Evolutionary conservation across 208 protist species (phyloP).

Genomic region (Trypanosomatidae sp.): DNA sequence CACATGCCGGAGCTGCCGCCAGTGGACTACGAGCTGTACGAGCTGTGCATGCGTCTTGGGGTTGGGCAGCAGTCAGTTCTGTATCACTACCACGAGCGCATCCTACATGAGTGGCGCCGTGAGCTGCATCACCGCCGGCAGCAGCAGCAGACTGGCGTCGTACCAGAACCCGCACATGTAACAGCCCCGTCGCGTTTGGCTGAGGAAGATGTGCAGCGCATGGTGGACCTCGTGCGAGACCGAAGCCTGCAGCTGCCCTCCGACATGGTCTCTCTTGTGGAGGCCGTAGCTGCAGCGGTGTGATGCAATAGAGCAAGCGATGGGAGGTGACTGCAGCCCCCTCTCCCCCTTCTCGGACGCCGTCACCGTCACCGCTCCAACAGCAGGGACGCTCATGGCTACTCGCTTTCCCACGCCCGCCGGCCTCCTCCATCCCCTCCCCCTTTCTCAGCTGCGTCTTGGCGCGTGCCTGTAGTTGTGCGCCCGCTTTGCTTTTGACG

Average conservation of each 20-base stretch:
- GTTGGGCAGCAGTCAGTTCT: conserved; percentile 44
- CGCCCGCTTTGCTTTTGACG: neutral
- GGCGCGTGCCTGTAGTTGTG: neutral
- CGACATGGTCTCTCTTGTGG: conserved; percentile 62
- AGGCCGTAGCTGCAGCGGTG: conserved; percentile 39
- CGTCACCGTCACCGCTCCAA: neutral
- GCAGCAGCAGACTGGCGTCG: neutral
- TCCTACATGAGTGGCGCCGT: conserved; percentile 63
- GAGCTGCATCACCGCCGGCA: conserved; percentile 39
- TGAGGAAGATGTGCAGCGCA: conserved; percentile 48
- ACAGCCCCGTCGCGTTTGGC: conserved; percentile 1
- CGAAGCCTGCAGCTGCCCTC: conserved; percentile 69
- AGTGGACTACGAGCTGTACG: conserved; percentile 84
- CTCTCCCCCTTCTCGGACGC: conserved; percentile 4
- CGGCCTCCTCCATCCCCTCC: neutral
- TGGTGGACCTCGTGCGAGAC: conserved; percentile 69
- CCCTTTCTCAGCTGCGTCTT: neutral
- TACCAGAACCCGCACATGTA: neutral
- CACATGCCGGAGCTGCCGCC: conserved; percentile 60
- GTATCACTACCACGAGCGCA: conserved; percentile 76
- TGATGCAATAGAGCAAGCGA: conserved; percentile 2
- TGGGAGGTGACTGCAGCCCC: conserved; percentile 9
- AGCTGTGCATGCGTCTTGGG: conserved; percentile 64
- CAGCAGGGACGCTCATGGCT: neutral
- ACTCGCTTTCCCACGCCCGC: neutral